phyloP scores from a whole-genome alignment of 169 alveolate genomes.

The Eimeria tenella region DNA sequence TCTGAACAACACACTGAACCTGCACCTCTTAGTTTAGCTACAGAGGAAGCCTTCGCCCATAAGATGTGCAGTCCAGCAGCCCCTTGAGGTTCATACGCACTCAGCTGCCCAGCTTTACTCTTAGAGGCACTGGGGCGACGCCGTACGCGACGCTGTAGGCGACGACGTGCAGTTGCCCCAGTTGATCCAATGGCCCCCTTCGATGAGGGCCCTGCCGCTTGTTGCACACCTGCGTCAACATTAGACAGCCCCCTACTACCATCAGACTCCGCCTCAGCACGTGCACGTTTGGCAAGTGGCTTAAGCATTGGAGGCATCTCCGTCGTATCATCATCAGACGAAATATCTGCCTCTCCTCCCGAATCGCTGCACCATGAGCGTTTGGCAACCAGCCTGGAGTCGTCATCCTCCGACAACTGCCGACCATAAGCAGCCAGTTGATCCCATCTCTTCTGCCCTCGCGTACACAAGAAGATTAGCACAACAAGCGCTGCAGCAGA shows the following conservation, averaged over 20 bases:
- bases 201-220: neutral
- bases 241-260: neutral
- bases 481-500: neutral
- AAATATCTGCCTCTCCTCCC: neutral
- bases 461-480: neutral
- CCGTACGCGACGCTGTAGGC: neutral
- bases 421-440: neutral
- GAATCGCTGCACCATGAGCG: neutral
- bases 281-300: neutral
- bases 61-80: neutral
- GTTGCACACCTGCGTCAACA: neutral
- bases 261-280: neutral
- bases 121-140: no score
- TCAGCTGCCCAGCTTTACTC: neutral
- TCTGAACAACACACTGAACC: no score
- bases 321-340: neutral
- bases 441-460: neutral
- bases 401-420: neutral
- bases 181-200: neutral
- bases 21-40: no score
- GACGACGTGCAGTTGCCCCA: neutral
- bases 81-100: neutral
- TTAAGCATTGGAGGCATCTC: neutral
- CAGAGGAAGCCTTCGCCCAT: no score
- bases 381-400: neutral